phyloP scores from a whole-genome alignment of 2,329 filamentous ascomycete genomes.

The Xylariaceae sp. region DNA sequence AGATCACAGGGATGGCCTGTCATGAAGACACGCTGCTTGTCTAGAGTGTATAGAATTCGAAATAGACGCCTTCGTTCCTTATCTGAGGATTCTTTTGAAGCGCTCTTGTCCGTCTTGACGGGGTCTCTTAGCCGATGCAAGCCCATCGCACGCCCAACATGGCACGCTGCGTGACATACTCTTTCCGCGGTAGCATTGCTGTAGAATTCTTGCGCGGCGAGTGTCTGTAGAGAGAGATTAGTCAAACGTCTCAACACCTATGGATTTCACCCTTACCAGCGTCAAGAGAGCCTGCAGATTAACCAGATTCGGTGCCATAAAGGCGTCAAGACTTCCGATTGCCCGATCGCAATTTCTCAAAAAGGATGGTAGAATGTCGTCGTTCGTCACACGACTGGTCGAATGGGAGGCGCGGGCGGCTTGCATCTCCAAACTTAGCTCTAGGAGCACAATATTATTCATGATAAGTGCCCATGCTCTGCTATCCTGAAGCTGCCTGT shows the following conservation, averaged over 20 bases:
- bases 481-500: slow-evolving; percentile 8
- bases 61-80: slow-evolving; percentile 13
- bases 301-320: slow-evolving; percentile 12
- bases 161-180: slow-evolving; percentile 19
- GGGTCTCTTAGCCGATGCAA: slow-evolving; percentile 13
- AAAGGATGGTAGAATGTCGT: slow-evolving; percentile 19
- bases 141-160: slow-evolving; percentile 17
- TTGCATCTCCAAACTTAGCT: slow-evolving; percentile 17
- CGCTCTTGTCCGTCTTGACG: background rate
- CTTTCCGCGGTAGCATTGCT: slow-evolving; percentile 13
- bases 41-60: slow-evolving; percentile 19
- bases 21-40: slow-evolving; percentile 21
- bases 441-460: slow-evolving; percentile 18
- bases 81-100: background rate
- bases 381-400: slow-evolving; percentile 10
- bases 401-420: slow-evolving; percentile 9
- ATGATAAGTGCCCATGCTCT: slow-evolving; percentile 17
- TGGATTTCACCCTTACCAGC: slow-evolving; percentile 9
- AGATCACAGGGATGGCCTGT: slow-evolving; percentile 19
- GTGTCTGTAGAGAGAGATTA: slow-evolving; percentile 10
- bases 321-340: slow-evolving; percentile 14
- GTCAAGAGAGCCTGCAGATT: slow-evolving; percentile 18
- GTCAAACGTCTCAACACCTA: background rate
- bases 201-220: slow-evolving; percentile 18
- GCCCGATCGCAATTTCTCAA: slow-evolving; percentile 19